Conservation (phyloP, 495 filamentous ascomycete species). For the Penicillium crystallinum region DNA sequence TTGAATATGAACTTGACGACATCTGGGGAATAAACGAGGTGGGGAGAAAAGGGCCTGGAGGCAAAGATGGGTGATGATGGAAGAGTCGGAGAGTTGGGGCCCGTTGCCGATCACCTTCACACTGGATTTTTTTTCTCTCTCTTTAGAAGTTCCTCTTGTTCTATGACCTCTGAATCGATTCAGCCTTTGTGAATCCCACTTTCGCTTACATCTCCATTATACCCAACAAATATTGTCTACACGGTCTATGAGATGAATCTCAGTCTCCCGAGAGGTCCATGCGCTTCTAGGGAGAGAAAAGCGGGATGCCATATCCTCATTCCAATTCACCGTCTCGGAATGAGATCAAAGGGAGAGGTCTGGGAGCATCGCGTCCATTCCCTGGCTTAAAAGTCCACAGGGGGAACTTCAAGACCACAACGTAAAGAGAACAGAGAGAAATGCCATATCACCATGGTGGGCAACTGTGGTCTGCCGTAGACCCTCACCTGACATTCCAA, state of each 20-base stretch:
- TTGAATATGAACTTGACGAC: slow-evolving; percentile 7
- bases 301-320: slow-evolving; percentile 1
- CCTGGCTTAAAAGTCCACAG: slow-evolving; percentile 4
- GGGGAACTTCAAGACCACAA: no score
- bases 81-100: slow-evolving; percentile 9
- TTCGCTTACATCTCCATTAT: no score
- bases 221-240: not conserved
- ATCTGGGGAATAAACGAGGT: slow-evolving; percentile 8
- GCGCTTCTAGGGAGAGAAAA: not conserved
- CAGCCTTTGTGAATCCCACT: no score
- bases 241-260: not conserved
- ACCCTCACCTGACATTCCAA: not conserved
- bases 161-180: no score
- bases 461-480: not conserved
- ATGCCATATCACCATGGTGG: not conserved
- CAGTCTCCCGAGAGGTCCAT: not conserved
- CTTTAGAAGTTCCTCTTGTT: not conserved
- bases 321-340: slow-evolving; percentile 7
- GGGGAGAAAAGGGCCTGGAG: slow-evolving; percentile 4
- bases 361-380: slow-evolving; percentile 10
- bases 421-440: no score
- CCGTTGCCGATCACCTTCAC: slow-evolving; percentile 13
- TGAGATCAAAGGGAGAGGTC: not conserved
- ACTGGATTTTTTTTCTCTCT: not conserved
- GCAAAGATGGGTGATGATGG: slow-evolving; percentile 11